These are phyloP conservation scores for Endotrypanum monterogeii DNA, from an alignment of 208 protist species.

Conservation along the genomic window DNA sequence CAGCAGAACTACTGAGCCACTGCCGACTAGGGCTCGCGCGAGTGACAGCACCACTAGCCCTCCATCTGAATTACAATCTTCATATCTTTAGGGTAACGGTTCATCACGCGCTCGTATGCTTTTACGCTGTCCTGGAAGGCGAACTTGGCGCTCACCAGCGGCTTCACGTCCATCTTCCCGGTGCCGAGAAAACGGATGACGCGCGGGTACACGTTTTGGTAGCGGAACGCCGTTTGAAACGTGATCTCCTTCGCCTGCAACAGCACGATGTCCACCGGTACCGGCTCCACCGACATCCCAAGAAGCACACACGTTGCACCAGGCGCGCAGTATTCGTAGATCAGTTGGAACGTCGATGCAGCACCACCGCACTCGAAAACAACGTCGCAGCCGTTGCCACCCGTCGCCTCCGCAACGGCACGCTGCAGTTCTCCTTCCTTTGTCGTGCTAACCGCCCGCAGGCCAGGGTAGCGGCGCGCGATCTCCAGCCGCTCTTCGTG, in stretches of 20 bases:
- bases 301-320: slow-evolving; percentile 51
- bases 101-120: slow-evolving; percentile 43
- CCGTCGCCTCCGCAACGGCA: slow-evolving; percentile 37
- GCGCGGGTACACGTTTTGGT: slow-evolving; percentile 49
- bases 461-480: slow-evolving; percentile 33
- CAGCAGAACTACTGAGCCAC: no score
- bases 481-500: slow-evolving; percentile 34
- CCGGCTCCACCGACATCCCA: slow-evolving; percentile 46
- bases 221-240: slow-evolving; percentile 54
- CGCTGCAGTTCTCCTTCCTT: slow-evolving; percentile 29
- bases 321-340: slow-evolving; percentile 42
- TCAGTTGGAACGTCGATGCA: slow-evolving; percentile 33
- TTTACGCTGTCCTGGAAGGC: slow-evolving; percentile 41
- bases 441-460: slow-evolving; percentile 40
- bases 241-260: slow-evolving; percentile 60
- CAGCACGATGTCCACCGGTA: slow-evolving; percentile 38
- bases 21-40: background rate
- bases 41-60: slow-evolving; percentile 4
- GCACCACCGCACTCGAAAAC: slow-evolving; percentile 56
- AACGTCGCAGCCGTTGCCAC: slow-evolving; percentile 37
- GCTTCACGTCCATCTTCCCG: slow-evolving; percentile 56
- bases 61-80: slow-evolving; percentile 60
- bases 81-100: slow-evolving; percentile 43
- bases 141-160: slow-evolving; percentile 53
- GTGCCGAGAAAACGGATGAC: slow-evolving; percentile 46